These are phyloP conservation scores for Hyaloscypha bicolor DNA, from an alignment of 495 filamentous ascomycete genomes.

Conservation along the genomic window DNA sequence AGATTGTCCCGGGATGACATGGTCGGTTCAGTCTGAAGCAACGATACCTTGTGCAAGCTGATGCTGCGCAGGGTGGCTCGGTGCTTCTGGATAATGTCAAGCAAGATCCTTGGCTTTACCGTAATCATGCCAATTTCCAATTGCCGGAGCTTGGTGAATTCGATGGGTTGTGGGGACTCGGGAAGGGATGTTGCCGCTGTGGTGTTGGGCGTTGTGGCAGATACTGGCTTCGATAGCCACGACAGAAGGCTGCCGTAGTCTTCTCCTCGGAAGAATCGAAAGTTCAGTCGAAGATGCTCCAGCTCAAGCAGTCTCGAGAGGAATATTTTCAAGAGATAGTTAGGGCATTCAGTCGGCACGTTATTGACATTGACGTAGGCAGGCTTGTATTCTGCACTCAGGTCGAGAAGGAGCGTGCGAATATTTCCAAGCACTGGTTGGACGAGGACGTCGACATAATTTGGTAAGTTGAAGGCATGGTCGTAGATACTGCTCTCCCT, in stretches of 20 bases:
- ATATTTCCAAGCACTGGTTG: conserved; percentile 37
- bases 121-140: conserved; percentile 43
- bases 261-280: conserved; percentile 14
- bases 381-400: conserved; percentile 13
- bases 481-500: conserved; percentile 31
- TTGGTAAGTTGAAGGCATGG: conserved; percentile 39
- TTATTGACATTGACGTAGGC: conserved; percentile 3
- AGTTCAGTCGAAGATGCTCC: conserved; percentile 43
- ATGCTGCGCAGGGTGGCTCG: conserved; percentile 39
- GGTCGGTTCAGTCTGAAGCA: conserved; percentile 9
- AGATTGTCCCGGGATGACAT: conserved; percentile 23
- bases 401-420: conserved; percentile 42
- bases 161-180: conserved; percentile 19
- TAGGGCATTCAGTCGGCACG: background rate
- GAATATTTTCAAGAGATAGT: conserved; percentile 32
- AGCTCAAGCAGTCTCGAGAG: conserved; percentile 35
- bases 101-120: conserved; percentile 21
- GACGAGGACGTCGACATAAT: conserved; percentile 31
- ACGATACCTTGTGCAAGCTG: conserved; percentile 35
- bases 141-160: conserved; percentile 34
- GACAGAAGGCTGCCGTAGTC: conserved; percentile 24
- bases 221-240: conserved; percentile 27
- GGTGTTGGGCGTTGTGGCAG: conserved; percentile 20
- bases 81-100: conserved; percentile 40
- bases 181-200: conserved; percentile 3